These are phyloP conservation scores for Aquilaria agallochum DNA, from an alignment of 441 rosid species.

Conservation along the genomic window DNA sequence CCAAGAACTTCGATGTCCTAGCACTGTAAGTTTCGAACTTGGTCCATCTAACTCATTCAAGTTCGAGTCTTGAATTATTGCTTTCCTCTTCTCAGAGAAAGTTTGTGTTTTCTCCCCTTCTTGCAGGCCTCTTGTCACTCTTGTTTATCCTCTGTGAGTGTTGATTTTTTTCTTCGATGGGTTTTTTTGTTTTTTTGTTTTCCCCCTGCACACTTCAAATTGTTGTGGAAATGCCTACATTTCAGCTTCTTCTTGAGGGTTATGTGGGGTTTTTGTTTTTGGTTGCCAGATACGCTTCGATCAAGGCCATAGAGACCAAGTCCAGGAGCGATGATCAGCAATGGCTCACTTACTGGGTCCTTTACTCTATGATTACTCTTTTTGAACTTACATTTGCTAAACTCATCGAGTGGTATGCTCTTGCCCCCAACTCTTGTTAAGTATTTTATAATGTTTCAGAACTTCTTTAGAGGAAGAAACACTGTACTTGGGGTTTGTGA, in stretches of 20 bases:
- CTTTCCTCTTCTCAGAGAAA: conserved; percentile 4
- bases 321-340: conserved; percentile 77
- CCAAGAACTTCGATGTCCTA: conserved; percentile 88
- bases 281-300: conserved; percentile 65
- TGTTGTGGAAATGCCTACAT: too few relatives aligned
- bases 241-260: too few relatives aligned
- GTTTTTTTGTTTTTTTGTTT: neutral
- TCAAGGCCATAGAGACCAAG: conserved; percentile 82
- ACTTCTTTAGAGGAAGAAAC: too few relatives aligned
- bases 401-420: conserved; percentile 62
- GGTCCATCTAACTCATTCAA: neutral
- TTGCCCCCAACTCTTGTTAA: neutral
- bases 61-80: neutral
- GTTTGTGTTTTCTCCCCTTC: conserved; percentile 12
- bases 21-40: conserved; percentile 51
- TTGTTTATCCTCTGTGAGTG: conserved; percentile 87
- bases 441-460: neutral
- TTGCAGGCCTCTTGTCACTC: conserved; percentile 82
- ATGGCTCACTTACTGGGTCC: conserved; percentile 97
- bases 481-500: too few relatives aligned
- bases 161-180: too few relatives aligned
- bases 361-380: conserved; percentile 75
- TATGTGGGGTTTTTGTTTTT: neutral
- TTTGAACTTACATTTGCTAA: conserved; percentile 81
- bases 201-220: too few relatives aligned